Evolutionary conservation across 2,329 filamentous ascomycete genomes (phyloP), one percentile per base, ranked within the genome.

Genomic region (Xylaria sp.): DNA sequence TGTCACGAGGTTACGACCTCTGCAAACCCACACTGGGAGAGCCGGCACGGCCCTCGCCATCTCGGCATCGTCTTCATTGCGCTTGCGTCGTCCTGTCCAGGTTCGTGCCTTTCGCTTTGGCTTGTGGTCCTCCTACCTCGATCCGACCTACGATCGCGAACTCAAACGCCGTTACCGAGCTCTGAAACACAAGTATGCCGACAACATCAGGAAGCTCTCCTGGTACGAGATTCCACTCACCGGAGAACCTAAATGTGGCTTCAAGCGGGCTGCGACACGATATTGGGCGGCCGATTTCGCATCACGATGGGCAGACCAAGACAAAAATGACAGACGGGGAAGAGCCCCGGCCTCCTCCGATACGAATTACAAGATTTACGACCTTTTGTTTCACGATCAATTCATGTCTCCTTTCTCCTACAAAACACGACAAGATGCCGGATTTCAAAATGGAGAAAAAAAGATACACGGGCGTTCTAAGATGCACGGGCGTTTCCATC

Each of bases 31-130:
- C 60, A 50, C 67, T 33, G 28, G 28, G 9, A 55, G 68, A 17
- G 58, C 64, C 35, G 38, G 47, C 51, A 64, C 58, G 37, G 61
- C 57, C 43, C 55, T 71, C 14, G 65, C 62, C n/a, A 62, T 66
- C 17, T 60, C 60, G 5, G 54, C 50, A 28, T 46, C 67, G 25
- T 69, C 71, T 35, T 47, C 71, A 14, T 47, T 69, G 28, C 64
- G 61, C 17, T 42, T 54, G 17, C 68, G 69, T 35, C 73, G 73
- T 50, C 71, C 68, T 17, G 74, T 78, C 45, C 82, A 84, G 64
- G 74, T 69, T 35, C 81, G 85, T 37, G 71, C 70, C 37, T 84
- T 85, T 63, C 81, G 83, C 62, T 80, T 86, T 61, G 80, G 78
- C 54, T 67, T 78, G 17, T 85, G 83, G 80, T 77, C 79, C 7